Evolutionary conservation across 495 filamentous ascomycete genomes (phyloP).

Genomic region (Chlorociboria aeruginascens): DNA sequence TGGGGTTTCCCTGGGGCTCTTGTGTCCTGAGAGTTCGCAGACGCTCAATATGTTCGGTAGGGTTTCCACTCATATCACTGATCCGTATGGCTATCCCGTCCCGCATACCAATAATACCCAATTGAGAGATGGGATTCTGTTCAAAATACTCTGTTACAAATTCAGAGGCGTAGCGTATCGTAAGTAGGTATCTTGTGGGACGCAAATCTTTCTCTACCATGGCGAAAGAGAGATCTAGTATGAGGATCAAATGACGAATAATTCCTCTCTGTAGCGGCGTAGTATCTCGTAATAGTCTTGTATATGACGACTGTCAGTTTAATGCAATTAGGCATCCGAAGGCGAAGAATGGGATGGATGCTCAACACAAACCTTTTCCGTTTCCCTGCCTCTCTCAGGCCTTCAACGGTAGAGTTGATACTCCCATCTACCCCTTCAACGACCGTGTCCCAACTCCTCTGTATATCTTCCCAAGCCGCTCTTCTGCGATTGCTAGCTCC

Average conservation of each 20-base stretch:
- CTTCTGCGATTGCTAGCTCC: conserved; percentile 29
- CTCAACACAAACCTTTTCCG: conserved; percentile 47
- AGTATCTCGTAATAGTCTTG: conserved; percentile 74
- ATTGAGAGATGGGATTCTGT: conserved; percentile 96
- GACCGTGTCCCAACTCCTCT: conserved; percentile 47
- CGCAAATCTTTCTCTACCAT: conserved; percentile 94
- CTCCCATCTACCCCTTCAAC: conserved; percentile 65
- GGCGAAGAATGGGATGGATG: conserved; percentile 3
- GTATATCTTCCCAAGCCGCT: conserved; percentile 27
- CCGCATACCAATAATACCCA: conserved; percentile 80
- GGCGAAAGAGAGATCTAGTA: conserved; percentile 85
- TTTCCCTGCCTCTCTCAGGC: conserved; percentile 57
- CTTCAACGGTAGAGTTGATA: conserved; percentile 57
- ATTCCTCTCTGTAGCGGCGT: conserved; percentile 93
- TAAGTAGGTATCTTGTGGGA: conserved; percentile 72
- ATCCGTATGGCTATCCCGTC: conserved; percentile 81
- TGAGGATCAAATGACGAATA: conserved; percentile 83
- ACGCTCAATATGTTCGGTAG: conserved; percentile 72
- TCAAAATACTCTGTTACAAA: conserved; percentile 95
- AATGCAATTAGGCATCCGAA: not conserved
- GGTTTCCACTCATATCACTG: conserved; percentile 84
- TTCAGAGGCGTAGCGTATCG: conserved; percentile 70
- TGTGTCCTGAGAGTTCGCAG: conserved; percentile 56
- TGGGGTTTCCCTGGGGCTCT: conserved; percentile 81
- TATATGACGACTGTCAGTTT: not conserved